Base-by-base conservation (phyloP, 257 asterid genomes). In the Sherardia arvensis region DNA sequence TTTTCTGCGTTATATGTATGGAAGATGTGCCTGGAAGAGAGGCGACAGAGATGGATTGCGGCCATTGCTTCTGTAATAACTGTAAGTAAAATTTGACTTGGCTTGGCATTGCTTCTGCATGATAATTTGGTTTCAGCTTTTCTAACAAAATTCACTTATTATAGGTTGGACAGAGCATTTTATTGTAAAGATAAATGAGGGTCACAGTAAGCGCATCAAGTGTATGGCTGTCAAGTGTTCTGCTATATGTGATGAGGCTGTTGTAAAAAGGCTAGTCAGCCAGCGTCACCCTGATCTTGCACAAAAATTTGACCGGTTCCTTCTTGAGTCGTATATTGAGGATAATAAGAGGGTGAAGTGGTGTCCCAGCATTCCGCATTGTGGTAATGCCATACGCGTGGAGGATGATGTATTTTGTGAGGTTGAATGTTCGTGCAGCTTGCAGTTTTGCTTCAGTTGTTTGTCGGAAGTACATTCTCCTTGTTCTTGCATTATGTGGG, bases 161-260 rank as follows among this genome's bases (percentile, higher is more conserved):
- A 55, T 36, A 93, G 97, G 99, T 70, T 93, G 99, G 99, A 90
- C 96, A n/a, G 94, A 76, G 80, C 99, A 93, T 77, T 93, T 93
- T 66, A 74, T 90, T 74, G 92, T 93, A 74, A 87, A 90, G 84
- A 93, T 93, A 71, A 85, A 85, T 29, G 99, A 87, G 47, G 99
- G 99, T 36, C 96, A 93, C 66, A 93, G 99, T 83, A 93, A 90
- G 91, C 78, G 97, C 66, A 90, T 93, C 79, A 85, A 77, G 76
- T 93, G 99, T 73, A 90, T 93, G 99, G 91, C 99, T 33, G 88
- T 87, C 66, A 84, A 90, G 68, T 93, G 99, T 82, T 80, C 84
- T 64, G 84, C 94, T 34, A 86, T 90, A 27, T 93, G 99, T 69
- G 97, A 93, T 62, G 99, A 87, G 81, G 81, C 82, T 40, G 71